These are phyloP conservation scores for Saussurea involucrata DNA, from an alignment of 129 eudicot species.

Conservation along the genomic window DNA sequence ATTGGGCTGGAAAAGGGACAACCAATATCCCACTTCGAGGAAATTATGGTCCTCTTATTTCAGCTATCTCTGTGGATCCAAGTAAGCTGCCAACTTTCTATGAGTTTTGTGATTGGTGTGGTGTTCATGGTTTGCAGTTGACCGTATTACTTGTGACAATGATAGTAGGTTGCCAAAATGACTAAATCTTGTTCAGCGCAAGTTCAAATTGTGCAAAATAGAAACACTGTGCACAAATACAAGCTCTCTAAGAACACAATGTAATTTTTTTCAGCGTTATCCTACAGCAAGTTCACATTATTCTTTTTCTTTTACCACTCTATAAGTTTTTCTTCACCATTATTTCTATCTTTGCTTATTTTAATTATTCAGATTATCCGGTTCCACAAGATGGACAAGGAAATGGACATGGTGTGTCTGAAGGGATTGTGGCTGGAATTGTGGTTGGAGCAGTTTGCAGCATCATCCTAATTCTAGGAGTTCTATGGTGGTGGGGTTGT, in stretches of 20 bases:
- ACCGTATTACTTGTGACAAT: neutral
- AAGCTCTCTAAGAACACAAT: neutral
- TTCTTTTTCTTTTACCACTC: neutral
- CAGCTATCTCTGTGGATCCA: constrained; percentile 74
- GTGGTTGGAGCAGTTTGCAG: constrained; percentile 39
- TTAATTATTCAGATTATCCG: constrained; percentile 33
- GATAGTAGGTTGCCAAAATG: neutral
- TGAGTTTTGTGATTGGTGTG: neutral
- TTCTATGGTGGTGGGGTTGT: constrained; percentile 59
- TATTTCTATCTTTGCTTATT: neutral
- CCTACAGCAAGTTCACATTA: neutral
- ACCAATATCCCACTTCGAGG: constrained; percentile 51
- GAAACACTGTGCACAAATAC: neutral
- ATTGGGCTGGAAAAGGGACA: constrained; percentile 89
- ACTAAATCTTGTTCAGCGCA: neutral
- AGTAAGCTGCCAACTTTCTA: constrained; percentile 31
- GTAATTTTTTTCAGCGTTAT: neutral
- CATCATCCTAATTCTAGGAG: constrained; percentile 30
- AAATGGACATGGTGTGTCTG: constrained; percentile 39
- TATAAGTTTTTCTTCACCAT: neutral
- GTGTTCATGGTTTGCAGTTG: neutral
- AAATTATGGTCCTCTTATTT: constrained; percentile 76
- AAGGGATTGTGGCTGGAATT: constrained; percentile 47
- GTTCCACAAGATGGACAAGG: constrained; percentile 22
- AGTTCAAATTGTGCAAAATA: neutral